A percentile compares a stretch with the other conserved stretches of the same genome.
These are phyloP conservation scores for Stropharia rugosoannulata DNA, from an alignment of 768 basidiomycete genomes.

Conservation along the genomic window DNA sequence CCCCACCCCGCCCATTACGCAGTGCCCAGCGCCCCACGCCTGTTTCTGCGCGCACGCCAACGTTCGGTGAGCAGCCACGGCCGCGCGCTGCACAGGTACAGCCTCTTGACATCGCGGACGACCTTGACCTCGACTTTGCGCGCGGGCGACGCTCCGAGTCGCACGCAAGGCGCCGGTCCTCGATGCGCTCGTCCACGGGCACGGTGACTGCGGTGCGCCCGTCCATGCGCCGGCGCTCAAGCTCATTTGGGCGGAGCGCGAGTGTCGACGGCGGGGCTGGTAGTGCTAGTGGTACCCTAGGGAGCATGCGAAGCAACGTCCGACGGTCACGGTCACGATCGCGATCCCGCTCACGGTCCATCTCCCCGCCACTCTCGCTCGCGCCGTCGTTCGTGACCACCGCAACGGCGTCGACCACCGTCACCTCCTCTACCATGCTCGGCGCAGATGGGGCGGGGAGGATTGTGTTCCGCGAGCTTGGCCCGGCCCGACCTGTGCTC, in stretches of 20 bases:
- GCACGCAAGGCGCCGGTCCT: conserved; percentile 13
- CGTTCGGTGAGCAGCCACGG: background rate
- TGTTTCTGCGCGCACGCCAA: background rate
- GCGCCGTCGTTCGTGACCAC: conserved; percentile 18
- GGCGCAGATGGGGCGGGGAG: background rate
- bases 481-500: conserved; percentile 33
- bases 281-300: too few species aligned
- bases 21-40: conserved; percentile 21
- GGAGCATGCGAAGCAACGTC: background rate
- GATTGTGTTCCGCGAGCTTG: conserved; percentile 39
- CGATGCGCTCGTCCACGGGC: conserved; percentile 17
- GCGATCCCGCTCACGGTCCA: conserved; percentile 12
- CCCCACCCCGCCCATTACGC: conserved; percentile 28
- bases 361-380: conserved; percentile 11
- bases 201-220: conserved; percentile 3
- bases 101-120: background rate
- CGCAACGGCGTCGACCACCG: background rate
- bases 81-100: background rate
- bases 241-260: conserved; percentile 14
- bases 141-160: conserved; percentile 3
- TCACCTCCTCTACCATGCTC: too few species aligned
- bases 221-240: conserved; percentile 16
- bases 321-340: background rate
- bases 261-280: background rate
- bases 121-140: background rate